Conservation (phyloP, 306 rosid species). For the Begonia peltatifolia region DNA sequence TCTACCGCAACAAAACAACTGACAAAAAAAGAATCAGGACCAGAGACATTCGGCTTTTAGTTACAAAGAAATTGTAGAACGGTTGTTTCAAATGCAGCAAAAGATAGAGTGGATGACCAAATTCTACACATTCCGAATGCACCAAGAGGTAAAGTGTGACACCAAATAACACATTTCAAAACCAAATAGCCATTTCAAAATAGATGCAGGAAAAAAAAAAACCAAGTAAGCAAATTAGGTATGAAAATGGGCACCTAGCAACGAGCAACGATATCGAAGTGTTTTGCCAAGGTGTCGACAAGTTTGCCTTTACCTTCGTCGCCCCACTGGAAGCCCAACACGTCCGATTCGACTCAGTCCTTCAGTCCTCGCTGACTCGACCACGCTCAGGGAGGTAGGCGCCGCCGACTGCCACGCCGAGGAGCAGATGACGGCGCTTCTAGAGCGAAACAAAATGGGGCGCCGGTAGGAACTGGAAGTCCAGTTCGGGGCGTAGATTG, state of each 20-base stretch:
- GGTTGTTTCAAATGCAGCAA: no score
- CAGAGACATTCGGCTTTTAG: no score
- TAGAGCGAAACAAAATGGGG: constrained; percentile 1
- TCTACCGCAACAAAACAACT: no score
- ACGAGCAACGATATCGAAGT: constrained; percentile 87
- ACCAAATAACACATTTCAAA: no score
- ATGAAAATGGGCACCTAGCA: constrained; percentile 46
- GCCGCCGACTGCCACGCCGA: constrained; percentile 26
- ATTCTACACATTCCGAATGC: no score
- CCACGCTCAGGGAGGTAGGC: constrained; percentile 33
- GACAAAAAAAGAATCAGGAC: no score
- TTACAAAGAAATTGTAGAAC: no score
- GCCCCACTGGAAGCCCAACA: constrained; percentile 91
- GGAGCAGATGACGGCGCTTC: constrained; percentile 31
- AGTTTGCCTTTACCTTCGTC: constrained; percentile 98
- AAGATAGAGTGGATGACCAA: no score
- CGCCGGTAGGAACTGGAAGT: constrained; percentile 8
- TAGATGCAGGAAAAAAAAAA: no score
- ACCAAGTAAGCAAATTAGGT: no score
- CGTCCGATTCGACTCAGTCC: constrained; percentile 39
- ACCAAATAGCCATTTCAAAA: no score
- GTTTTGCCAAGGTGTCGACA: constrained; percentile 76
- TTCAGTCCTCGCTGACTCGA: constrained; percentile 16
- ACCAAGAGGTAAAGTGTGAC: no score
- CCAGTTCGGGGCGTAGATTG: constrained; percentile 20